Evolutionary conservation across 2,329 filamentous ascomycete genomes (phyloP).

Genomic region (Microcyclospora tardicrescens): DNA sequence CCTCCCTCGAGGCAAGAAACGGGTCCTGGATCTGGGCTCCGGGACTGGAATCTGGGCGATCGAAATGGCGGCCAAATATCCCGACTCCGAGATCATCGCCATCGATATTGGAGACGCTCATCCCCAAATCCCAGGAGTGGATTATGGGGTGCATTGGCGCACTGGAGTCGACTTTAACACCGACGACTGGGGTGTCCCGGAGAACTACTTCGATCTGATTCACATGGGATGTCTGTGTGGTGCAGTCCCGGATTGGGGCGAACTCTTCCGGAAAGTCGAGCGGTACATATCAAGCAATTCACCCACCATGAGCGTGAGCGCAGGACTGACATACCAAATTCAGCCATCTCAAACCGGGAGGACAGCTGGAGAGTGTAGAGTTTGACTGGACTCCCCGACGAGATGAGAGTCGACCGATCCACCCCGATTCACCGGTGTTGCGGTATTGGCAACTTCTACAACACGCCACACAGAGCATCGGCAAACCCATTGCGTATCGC

Average conservation of each 20-base stretch:
- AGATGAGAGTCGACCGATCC: conserved; percentile 49
- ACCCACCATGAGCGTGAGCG: conserved; percentile 5
- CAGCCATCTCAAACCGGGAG: conserved; percentile 67
- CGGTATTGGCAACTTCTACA: conserved; percentile 49
- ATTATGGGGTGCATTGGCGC: conserved; percentile 13
- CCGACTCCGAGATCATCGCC: conserved; percentile 13
- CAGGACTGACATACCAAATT: conserved; percentile 1
- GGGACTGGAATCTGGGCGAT: conserved; percentile 89
- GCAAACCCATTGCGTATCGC: conserved; percentile 54
- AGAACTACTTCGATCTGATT: conserved; percentile 67
- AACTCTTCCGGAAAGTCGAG: conserved; percentile 51
- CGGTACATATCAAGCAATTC: conserved; percentile 20
- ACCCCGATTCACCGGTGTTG: conserved; percentile 42
- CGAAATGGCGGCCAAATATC: conserved; percentile 58
- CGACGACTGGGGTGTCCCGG: conserved; percentile 54
- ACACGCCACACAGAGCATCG: conserved; percentile 52
- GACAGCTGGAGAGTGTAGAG: conserved; percentile 76
- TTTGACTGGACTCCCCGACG: conserved; percentile 69
- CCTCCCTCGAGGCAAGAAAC: conserved; percentile 7
- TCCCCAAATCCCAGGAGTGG: conserved; percentile 5
- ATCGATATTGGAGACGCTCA: conserved; percentile 11
- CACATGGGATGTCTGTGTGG: conserved; percentile 70
- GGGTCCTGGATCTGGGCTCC: conserved; percentile 58
- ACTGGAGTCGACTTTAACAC: conserved; percentile 55
- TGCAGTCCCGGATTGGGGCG: conserved; percentile 62